A percentile compares a stretch with the other conserved stretches of the same genome.
Evolutionary conservation across 176 grass and related monocot species (phyloP).

Genomic region (Typha latifolia): DNA sequence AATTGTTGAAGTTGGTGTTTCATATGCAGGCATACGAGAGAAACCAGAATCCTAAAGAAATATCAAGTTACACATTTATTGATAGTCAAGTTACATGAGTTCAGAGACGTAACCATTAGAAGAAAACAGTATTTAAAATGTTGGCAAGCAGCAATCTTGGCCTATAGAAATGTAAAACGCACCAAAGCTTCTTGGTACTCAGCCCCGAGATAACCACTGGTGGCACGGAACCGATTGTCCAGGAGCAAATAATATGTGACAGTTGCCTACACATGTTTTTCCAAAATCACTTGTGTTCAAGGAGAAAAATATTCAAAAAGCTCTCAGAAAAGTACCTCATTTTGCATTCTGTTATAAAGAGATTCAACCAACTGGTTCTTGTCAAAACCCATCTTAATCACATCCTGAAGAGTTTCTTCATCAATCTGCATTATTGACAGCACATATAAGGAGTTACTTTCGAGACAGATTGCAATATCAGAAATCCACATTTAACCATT

Average conservation of each 20-base stretch:
- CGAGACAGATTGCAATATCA: neutral
- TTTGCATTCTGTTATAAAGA: conserved; percentile 68
- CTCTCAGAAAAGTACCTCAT: conserved; percentile 50
- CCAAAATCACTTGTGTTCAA: conserved; percentile 12
- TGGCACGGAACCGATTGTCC: conserved; percentile 55
- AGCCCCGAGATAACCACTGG: conserved; percentile 64
- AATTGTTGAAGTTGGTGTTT: conserved; percentile 38
- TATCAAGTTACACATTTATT: neutral
- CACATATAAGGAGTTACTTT: neutral
- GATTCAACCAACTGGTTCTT: conserved; percentile 59
- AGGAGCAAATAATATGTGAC: conserved; percentile 88
- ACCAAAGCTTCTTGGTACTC: conserved; percentile 81
- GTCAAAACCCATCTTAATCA: conserved; percentile 68
- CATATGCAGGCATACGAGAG: conserved; percentile 28
- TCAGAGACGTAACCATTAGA: neutral
- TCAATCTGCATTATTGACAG: conserved; percentile 49
- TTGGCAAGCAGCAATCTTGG: neutral
- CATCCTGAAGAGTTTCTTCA: conserved; percentile 60
- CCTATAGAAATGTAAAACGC: conserved; percentile 4
- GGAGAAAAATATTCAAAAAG: conserved; percentile 2
- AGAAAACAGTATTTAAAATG: neutral
- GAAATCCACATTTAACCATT: too few species aligned
- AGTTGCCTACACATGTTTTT: conserved; percentile 45
- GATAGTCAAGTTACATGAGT: too few species aligned
- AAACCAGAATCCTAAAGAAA: conserved; percentile 39